Evolutionary conservation across 2,329 filamentous ascomycete genomes (phyloP).

Genomic region (Apiospora sp.): DNA sequence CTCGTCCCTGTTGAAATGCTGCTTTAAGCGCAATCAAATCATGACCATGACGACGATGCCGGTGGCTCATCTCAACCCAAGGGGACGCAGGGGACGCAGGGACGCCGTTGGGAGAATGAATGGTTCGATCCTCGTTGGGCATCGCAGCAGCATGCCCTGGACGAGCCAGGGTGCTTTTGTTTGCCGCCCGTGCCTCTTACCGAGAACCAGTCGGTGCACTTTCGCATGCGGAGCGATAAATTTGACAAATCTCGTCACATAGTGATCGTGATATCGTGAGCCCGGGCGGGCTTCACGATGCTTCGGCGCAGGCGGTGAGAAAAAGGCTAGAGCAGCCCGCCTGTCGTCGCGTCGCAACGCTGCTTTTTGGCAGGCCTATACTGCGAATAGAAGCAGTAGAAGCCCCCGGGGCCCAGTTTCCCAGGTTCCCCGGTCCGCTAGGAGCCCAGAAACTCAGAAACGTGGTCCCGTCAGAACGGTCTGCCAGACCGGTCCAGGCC

Average conservation of each 20-base stretch:
- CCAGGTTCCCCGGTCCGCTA: conserved; percentile 22
- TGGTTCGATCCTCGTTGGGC: conserved; percentile 17
- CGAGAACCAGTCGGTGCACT: conserved; percentile 21
- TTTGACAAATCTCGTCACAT: not conserved
- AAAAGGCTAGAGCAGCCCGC: not conserved
- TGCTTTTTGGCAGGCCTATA: conserved; percentile 13
- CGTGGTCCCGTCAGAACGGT: conserved; percentile 17
- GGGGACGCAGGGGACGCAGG: conserved; percentile 5
- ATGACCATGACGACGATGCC: not conserved
- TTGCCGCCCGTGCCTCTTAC: not conserved
- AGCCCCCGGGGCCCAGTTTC: conserved; percentile 13
- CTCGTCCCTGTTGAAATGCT: not conserved
- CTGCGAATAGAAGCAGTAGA: not conserved
- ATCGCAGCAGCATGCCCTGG: not conserved
- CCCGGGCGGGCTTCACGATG: conserved; percentile 17
- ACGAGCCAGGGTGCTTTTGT: not conserved
- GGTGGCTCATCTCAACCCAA: conserved; percentile 13
- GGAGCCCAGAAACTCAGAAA: conserved; percentile 16
- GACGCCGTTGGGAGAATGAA: not conserved
- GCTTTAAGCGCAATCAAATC: not conserved
- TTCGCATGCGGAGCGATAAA: conserved; percentile 17
- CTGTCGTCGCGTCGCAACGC: conserved; percentile 17
- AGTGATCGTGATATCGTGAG: conserved; percentile 22
- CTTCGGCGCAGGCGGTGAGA: conserved; percentile 24
- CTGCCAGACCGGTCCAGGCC: conserved; percentile 21